Base-by-base conservation (phyloP, 768 basidiomycete species). In the Lactarius indigo region DNA sequence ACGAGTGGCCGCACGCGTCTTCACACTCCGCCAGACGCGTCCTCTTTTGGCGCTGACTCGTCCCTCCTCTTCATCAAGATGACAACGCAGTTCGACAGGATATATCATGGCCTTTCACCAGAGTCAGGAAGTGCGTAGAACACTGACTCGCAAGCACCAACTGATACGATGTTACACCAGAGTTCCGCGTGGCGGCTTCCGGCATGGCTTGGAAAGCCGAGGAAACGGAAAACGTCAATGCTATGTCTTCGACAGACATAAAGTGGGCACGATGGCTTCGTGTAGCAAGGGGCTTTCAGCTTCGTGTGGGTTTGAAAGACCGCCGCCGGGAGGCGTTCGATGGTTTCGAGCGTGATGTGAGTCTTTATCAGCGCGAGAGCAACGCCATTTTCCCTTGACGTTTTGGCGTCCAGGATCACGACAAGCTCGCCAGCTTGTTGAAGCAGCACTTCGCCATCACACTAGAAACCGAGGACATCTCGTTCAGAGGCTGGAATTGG, bases 401-500 rank as follows among this genome's bases (percentile, higher is more conserved):
- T 50, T 56, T 57, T 37, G 57, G 7, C 47, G 41, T 42, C 30
- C 72, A 97, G 93, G 96, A 99, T 76, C 90, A 93, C 65, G 97
- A 98, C 65, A 90, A 88, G 69, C 74, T 98, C n/a, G 80, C 88
- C 5, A 79, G 83, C 59, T 75, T 96, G 52, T 78, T 97, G 70
- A 96, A 96, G 77, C 91, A 91, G 68, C 87, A 94, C 77, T 98
- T 94, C 78, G 85, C 84, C 52, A 80, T 96, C 65, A 86, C 90
- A 3, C 80, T 98, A 28, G 97, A 98, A 75, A 84, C 83, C 5
- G 88, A 87, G 75, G 97, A 99, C 70, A 82, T 88, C 20, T 88
- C 92, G 15, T 86, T 96, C 75, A 95, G 92, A 75, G 97, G 97
- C 0, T 98, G 94, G 94, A 98, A 99, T 76, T 98, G 97, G 97